Percentiles rank a stretch among this genome's conserved stretches.
These are phyloP conservation scores for Entophlyctis luteolus DNA, from an alignment of 192 early-diverging fungal genomes.

Conservation along the genomic window DNA sequence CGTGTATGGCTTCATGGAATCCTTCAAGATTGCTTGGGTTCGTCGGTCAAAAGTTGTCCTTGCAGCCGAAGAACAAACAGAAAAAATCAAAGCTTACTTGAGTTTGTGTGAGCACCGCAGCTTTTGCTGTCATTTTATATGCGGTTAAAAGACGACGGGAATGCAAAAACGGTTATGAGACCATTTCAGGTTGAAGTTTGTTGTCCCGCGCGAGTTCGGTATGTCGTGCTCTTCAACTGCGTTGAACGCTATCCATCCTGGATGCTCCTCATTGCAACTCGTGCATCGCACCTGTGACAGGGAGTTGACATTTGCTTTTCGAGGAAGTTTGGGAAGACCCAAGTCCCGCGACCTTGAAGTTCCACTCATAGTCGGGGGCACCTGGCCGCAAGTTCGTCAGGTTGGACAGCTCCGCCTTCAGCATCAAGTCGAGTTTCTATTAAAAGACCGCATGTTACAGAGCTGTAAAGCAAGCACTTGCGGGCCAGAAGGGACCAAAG, in stretches of 20 bases:
- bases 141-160: conserved; percentile 61
- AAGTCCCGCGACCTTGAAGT: conserved; percentile 29
- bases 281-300: conserved; percentile 61
- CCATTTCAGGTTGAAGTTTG: conserved; percentile 86
- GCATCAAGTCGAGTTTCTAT: conserved; percentile 30
- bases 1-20: conserved; percentile 51
- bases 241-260: conserved; percentile 66
- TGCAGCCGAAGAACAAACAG: neutral
- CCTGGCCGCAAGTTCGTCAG: conserved; percentile 68
- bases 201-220: conserved; percentile 69
- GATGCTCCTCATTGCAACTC: conserved; percentile 72
- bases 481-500: no score
- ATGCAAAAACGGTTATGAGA: conserved; percentile 84
- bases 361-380: conserved; percentile 67
- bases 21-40: conserved; percentile 6
- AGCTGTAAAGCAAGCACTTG: no score
- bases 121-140: no score
- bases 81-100: conserved; percentile 18
- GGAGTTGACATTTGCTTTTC: neutral
- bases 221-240: conserved; percentile 57
- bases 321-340: neutral
- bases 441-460: neutral
- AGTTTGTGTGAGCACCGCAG: conserved; percentile 31
- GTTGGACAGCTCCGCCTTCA: conserved; percentile 77
- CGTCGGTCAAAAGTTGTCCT: neutral